These are phyloP conservation scores for Cylindrotheca closterium DNA, from an alignment of 108 stramenopile species.

Conservation along the genomic window DNA sequence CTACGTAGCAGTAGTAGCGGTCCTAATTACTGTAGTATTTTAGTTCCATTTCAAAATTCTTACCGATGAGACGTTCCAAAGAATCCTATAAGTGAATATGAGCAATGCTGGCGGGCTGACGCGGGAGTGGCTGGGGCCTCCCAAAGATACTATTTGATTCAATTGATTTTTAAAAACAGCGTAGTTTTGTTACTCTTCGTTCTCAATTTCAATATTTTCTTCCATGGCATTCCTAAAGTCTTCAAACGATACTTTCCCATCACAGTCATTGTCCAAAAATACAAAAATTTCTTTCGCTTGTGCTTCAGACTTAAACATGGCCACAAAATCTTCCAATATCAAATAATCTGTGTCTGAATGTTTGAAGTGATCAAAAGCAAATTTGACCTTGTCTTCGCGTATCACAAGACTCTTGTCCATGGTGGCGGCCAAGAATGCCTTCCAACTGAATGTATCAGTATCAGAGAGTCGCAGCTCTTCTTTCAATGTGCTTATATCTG, in stretches of 20 bases:
- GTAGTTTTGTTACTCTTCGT: no score
- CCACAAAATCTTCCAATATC: constrained; percentile 71
- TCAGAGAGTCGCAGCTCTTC: constrained; percentile 67
- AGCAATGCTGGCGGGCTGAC: no score
- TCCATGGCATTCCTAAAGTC: constrained; percentile 59
- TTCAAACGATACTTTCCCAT: constrained; percentile 84
- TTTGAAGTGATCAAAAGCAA: constrained; percentile 85
- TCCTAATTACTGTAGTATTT: neutral
- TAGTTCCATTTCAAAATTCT: no score
- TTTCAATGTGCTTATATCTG: constrained; percentile 45
- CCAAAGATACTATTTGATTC: no score
- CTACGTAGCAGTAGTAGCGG: neutral
- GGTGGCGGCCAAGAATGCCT: constrained; percentile 81
- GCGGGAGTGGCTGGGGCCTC: no score
- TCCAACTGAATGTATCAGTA: constrained; percentile 79
- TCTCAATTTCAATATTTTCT: constrained; percentile 25
- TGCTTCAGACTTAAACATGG: constrained; percentile 74
- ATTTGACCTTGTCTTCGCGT: constrained; percentile 79
- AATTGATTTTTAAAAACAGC: no score
- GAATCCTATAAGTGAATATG: no score
- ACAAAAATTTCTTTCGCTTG: constrained; percentile 84
- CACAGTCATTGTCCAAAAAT: constrained; percentile 73
- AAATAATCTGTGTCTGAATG: constrained; percentile 63
- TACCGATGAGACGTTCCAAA: no score
- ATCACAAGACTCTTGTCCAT: constrained; percentile 77